Evolutionary conservation across 768 basidiomycete genomes (phyloP), one percentile per base, ranked within the genome.

Genomic region (Fibroporia radiculosa): DNA sequence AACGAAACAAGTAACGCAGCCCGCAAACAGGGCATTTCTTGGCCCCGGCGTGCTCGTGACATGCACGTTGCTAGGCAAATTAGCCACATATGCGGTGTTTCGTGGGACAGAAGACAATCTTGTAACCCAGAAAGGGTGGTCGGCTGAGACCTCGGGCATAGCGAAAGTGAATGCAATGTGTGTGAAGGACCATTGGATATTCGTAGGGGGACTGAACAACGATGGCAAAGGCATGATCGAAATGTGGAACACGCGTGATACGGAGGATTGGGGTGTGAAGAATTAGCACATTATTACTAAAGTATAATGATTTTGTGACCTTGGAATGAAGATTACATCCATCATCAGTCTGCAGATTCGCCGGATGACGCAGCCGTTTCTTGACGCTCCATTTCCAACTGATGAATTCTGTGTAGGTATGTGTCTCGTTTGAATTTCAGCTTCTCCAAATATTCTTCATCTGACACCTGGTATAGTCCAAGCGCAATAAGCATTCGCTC

Each of bases 81-180:
- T 88, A 8, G 67, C 65, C 3, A 71, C 72, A 35, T 77, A 77
- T 54, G 62, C 65, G 27, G 57, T 85, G 6, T 54, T 59, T 5
- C 66, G 68, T 28, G 62, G 63, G 8, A 60, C 57, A 6, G 56
- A 65, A 22, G 67, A 66, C 4, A 61, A 64, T 12, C 48, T 77
- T 32, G 60, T 62, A 36, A 42, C 80, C 23, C 64, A 68, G 31
- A 64, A 70, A 25, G 53, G 62, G 6, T 82, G 79, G 77, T 65
- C 63, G 40, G 62, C 62, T 18, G 63, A 75, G 35, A 68, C 71
- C 33, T 53, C 57, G 34, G 53, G 59, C 12, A 52, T 77, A 27
- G 65, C 68, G 32, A 91, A 87, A 62, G 82, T 85, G 18, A 90
- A 89, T 53, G 68, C 78, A 0, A 54, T 90, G 23, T 60, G 73